Percentiles rank a stretch among this genome's conserved stretches.
phyloP scores from a whole-genome alignment of 2,329 filamentous ascomycete genomes.

The Cladophialophora immunda region DNA sequence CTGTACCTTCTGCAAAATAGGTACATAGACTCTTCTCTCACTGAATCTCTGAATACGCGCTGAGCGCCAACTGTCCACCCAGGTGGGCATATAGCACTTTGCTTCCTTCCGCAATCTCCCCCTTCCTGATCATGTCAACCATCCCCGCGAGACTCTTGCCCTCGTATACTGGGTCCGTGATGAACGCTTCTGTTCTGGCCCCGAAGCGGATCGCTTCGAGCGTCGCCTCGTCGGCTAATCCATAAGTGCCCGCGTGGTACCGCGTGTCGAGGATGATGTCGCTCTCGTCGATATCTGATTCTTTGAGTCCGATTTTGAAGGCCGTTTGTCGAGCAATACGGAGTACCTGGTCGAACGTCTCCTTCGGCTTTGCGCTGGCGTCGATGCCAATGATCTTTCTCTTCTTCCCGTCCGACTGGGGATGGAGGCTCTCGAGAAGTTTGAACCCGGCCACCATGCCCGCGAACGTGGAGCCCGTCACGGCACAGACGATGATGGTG shows the following conservation, averaged over 20 bases:
- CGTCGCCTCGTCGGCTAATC: conserved; percentile 71
- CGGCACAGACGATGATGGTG: conserved; percentile 73
- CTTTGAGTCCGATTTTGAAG: conserved; percentile 67
- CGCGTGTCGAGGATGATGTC: conserved; percentile 71
- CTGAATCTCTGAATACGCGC: conserved; percentile 66
- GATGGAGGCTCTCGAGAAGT: conserved; percentile 62
- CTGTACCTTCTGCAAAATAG: no score
- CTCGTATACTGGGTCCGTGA: conserved; percentile 79
- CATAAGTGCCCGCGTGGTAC: conserved; percentile 74
- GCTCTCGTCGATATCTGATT: conserved; percentile 66
- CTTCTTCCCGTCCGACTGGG: conserved; percentile 42
- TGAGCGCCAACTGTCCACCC: conserved; percentile 74
- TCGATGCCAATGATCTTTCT: conserved; percentile 73
- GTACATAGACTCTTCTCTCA: conserved; percentile 40
- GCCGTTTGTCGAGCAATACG: conserved; percentile 72
- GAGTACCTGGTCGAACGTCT: conserved; percentile 72
- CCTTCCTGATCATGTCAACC: conserved; percentile 72
- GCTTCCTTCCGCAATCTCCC: conserved; percentile 66
- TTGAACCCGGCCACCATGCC: conserved; percentile 79
- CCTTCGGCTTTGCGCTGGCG: conserved; percentile 65
- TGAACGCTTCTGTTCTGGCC: conserved; percentile 73
- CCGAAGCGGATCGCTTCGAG: conserved; percentile 74
- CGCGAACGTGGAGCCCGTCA: conserved; percentile 74
- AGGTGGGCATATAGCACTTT: conserved; percentile 77
- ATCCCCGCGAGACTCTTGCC: conserved; percentile 77